These are phyloP conservation scores for Helichrysum umbraculigerum DNA, from an alignment of 129 eudicot species.

Conservation along the genomic window DNA sequence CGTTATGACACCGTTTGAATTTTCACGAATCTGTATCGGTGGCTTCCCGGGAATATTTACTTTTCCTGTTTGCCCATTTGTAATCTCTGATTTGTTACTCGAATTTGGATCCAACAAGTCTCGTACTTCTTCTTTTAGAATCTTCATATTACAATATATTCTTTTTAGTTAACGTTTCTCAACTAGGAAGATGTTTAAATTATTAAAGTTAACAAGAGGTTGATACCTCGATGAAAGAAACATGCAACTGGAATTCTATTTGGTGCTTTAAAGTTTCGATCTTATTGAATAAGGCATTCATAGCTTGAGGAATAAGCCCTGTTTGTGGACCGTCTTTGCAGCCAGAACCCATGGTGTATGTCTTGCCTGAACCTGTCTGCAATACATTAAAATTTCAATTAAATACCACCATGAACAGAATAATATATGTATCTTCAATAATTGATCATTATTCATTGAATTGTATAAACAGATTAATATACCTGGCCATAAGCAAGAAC, in stretches of 20 bases:
- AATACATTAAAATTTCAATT: slow-evolving; percentile 28
- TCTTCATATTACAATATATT: slow-evolving; percentile 42
- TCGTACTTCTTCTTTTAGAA: slow-evolving; percentile 95
- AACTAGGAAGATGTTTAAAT: not conserved
- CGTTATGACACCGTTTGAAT: slow-evolving; percentile 95
- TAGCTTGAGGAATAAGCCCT: slow-evolving; percentile 86
- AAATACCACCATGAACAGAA: not conserved
- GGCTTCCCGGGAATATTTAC: slow-evolving; percentile 79
- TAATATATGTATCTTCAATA: not conserved
- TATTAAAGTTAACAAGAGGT: not conserved
- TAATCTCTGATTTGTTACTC: slow-evolving; percentile 62
- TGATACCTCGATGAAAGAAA: slow-evolving; percentile 95
- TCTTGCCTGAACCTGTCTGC: slow-evolving; percentile 99
- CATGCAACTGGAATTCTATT: slow-evolving; percentile 80
- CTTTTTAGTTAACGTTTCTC: slow-evolving; percentile 17
- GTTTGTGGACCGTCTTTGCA: slow-evolving; percentile 65
- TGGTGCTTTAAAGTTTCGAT: slow-evolving; percentile 76
- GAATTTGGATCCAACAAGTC: slow-evolving; percentile 84
- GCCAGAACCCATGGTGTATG: slow-evolving; percentile 97
- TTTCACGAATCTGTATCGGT: slow-evolving; percentile 96
- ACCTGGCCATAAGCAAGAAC: slow-evolving; percentile 99
- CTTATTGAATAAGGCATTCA: slow-evolving; percentile 81
- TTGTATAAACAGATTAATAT: not conserved
- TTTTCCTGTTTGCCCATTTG: slow-evolving; percentile 65
- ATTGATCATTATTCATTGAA: too few relatives aligned